Base-by-base conservation (phyloP, 345 rosid genomes). In the Stellera chamaejasme region DNA sequence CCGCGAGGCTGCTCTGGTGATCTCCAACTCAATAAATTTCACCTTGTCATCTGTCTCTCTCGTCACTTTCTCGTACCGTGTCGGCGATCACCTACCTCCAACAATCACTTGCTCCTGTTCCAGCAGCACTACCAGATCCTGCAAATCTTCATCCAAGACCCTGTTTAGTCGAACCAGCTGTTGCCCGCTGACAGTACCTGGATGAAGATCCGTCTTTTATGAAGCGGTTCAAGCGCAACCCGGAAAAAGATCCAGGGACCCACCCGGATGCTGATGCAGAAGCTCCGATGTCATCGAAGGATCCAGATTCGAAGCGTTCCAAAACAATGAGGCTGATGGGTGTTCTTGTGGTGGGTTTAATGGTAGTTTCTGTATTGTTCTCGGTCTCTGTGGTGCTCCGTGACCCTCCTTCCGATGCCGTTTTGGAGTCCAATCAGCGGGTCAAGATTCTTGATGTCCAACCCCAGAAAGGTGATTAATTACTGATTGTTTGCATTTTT, bases 381-480 rank as follows among this genome's bases (percentile, higher is more conserved):
- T 78, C 82, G 2, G 55, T 75, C 54, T 64, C 77, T 42, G 65
- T 72, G 27, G 79, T 78, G 60, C 75, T 78, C 54, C 62, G 63
- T 16, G 82, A 78, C 67, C 77, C 73, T 41, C 82, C 82, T 0
- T 50, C 72, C 43, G 75, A 78, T 52, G 61, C 45, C 28, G 69
- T 69, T 48, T 42, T 55, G 61, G 73, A 73, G 23, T 28, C 70
- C 10, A 28, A 54, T 6, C 42, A 60, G 16, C 66, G 55, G 13
- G 68, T 43, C 2, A 52, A 16, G 50, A 52, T 46, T 44, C 19
- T 46, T 45, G 16, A 66, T 39, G 57, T 55, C 10, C 25, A 56
- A 43, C 55, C 67, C 46, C 54, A 58, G 14, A 63, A 65, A 68
- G 79, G 82, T 77, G 63, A 39, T 55, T 26, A 13, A 4, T 10